Evolutionary conservation across 345 rosid species (phyloP).

Genomic region (Lenwebbia sp.): DNA sequence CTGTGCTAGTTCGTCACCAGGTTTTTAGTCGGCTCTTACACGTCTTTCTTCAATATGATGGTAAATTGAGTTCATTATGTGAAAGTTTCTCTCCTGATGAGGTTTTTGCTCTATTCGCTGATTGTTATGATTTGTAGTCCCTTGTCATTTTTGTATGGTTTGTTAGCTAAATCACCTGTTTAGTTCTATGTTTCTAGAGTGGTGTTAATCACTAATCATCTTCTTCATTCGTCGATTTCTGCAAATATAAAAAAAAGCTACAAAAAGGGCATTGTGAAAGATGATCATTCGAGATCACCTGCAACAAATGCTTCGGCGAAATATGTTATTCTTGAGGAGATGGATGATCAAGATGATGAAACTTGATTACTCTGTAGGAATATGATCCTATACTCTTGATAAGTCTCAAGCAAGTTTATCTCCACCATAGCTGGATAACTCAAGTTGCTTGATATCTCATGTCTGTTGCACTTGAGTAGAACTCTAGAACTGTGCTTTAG

Average conservation of each 20-base stretch:
- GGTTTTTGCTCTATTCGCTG: neutral
- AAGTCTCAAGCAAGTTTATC: neutral
- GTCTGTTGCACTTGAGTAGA: too few species aligned
- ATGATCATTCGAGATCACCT: slow-evolving; percentile 9
- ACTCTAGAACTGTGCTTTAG: too few species aligned
- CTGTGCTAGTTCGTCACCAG: neutral
- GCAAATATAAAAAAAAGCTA: slow-evolving; percentile 69
- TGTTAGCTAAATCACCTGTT: neutral
- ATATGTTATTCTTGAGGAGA: slow-evolving; percentile 83
- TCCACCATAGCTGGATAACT: neutral
- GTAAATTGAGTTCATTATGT: neutral
- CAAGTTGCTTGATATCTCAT: too few species aligned
- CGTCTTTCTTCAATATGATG: neutral
- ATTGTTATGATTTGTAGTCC: neutral
- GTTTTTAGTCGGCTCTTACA: neutral
- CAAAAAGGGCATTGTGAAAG: slow-evolving; percentile 36
- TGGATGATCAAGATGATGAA: slow-evolving; percentile 53
- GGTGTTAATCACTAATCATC: neutral
- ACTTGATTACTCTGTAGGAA: slow-evolving; percentile 9
- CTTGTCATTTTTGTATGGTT: neutral
- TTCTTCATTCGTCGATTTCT: neutral
- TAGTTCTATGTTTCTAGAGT: neutral
- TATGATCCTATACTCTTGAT: neutral
- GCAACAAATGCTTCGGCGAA: slow-evolving; percentile 31
- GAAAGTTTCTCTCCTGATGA: neutral